These are phyloP conservation scores for Ascodesmis nigricans DNA, from an alignment of 495 filamentous ascomycete species.

Conservation along the genomic window DNA sequence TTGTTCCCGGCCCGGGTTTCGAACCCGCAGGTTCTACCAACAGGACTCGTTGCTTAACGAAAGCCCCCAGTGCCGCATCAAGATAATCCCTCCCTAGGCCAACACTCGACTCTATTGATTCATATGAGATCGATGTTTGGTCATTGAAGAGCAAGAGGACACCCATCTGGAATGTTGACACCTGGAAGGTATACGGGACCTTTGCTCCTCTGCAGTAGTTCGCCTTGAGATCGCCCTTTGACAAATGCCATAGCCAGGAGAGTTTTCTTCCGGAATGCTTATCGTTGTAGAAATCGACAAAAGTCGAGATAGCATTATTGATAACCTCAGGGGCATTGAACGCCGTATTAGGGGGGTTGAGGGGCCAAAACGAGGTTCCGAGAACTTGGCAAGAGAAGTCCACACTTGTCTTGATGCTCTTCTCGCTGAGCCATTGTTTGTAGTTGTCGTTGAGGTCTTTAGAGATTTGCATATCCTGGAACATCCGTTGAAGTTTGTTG, in stretches of 20 bases:
- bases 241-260: conserved; percentile 94
- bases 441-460: conserved; percentile 84
- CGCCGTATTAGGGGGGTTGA: conserved; percentile 58
- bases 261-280: conserved; percentile 94
- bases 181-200: conserved; percentile 88
- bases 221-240: conserved; percentile 87
- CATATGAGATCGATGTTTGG: conserved; percentile 58
- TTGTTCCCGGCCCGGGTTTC: conserved; percentile 54
- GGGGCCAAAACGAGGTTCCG: conserved; percentile 94
- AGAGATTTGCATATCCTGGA: conserved; percentile 97
- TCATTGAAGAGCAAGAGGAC: conserved; percentile 95
- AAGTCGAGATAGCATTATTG: conserved; percentile 64
- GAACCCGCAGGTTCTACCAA: conserved; percentile 39
- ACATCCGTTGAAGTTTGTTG: conserved; percentile 98
- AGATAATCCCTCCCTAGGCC: conserved; percentile 55
- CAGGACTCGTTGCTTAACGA: conserved; percentile 81
- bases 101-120: conserved; percentile 65
- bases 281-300: conserved; percentile 74
- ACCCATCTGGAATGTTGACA: conserved; percentile 93
- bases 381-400: conserved; percentile 35
- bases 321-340: conserved; percentile 76
- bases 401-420: conserved; percentile 24
- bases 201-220: conserved; percentile 78
- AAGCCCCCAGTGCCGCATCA: conserved; percentile 60
- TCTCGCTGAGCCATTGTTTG: conserved; percentile 37